phyloP scores from a whole-genome alignment of 176 grass and related monocot genomes.

The Zoysia japonica region DNA sequence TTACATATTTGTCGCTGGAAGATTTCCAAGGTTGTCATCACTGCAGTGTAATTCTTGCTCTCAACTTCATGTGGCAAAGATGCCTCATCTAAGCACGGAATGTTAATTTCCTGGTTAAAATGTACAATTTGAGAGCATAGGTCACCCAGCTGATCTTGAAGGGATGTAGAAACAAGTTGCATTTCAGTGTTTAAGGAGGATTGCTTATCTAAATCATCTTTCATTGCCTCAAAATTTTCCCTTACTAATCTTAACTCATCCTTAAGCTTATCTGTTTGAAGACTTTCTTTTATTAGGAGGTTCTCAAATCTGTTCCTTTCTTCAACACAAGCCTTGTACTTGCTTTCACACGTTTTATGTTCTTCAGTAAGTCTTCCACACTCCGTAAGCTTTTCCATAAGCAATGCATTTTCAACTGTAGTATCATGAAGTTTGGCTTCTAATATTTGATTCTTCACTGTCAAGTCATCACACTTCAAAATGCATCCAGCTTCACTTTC shows the following conservation, averaged over 20 bases:
- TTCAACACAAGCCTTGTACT: slow-evolving; percentile 56
- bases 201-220: slow-evolving; percentile 60
- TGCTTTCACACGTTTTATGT: slow-evolving; percentile 55
- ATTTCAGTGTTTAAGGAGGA: slow-evolving; percentile 56
- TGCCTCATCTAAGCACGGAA: slow-evolving; percentile 43
- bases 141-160: slow-evolving; percentile 52
- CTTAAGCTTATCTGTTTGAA: slow-evolving; percentile 54
- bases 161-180: slow-evolving; percentile 41
- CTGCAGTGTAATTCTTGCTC: slow-evolving; percentile 52
- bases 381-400: slow-evolving; percentile 49
- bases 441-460: slow-evolving; percentile 72
- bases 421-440: slow-evolving; percentile 84
- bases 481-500: slow-evolving; percentile 68
- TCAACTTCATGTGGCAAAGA: slow-evolving; percentile 48
- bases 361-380: slow-evolving; percentile 56
- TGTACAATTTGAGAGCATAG: slow-evolving; percentile 43
- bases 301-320: slow-evolving; percentile 69
- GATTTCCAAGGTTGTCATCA: slow-evolving; percentile 55
- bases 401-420: slow-evolving; percentile 54
- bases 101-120: slow-evolving; percentile 55
- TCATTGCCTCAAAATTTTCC: slow-evolving; percentile 56
- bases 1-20: slow-evolving; percentile 60
- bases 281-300: slow-evolving; percentile 67
- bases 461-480: slow-evolving; percentile 71
- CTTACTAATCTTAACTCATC: slow-evolving; percentile 49